Base-by-base conservation (phyloP, 768 basidiomycete genomes). In the Psilocybe tampanensis region DNA sequence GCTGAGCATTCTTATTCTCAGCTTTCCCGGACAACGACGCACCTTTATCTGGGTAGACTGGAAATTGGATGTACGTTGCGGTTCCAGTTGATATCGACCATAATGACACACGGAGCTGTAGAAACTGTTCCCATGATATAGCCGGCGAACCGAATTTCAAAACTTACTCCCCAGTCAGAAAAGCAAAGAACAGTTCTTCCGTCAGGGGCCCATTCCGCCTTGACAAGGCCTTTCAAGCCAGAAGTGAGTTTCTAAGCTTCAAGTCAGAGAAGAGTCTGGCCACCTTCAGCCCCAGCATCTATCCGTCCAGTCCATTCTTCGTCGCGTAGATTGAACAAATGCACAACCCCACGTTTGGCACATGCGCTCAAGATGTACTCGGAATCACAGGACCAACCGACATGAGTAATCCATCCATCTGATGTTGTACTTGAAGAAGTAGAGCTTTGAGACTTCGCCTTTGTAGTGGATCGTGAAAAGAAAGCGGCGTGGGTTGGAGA, bases 161-260 rank as follows among this genome's bases (percentile, higher is more conserved):
- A 36, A 83, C 94, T 77, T 75, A 95, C 95, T 64, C 90, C 92
- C 89, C 92, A 92, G 64, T 95, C 91, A 3, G 93, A 95, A 72
- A 95, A 98, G 66, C 92, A 95, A 26, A 97, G 73, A 4, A 97
- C 77, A 15, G 84, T 86, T 34, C 90, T 80, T 15, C 93, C 93
- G 66, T 90, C 90, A 2, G 89, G 91, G 0, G 90, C 90, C 95
- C 95, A 98, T 66, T 95, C 92, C 17, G 89, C 92, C 66, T 85
- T 92, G 18, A 86, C 82, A 47, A 97, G 82, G 11, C 95, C 89
- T 78, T 44, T 29, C 34, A 33, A 53, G 43, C 39, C 54, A 11
- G 18, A 52, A 44, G 17, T 62, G 54, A 65, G 58, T 45, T 23
- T 21, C 44, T 54, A 12, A 12, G 44, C 54, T 47, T 24, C 22